Conservation (phyloP, 2,329 filamentous ascomycete species). For the Plenodomus lindquistii region DNA sequence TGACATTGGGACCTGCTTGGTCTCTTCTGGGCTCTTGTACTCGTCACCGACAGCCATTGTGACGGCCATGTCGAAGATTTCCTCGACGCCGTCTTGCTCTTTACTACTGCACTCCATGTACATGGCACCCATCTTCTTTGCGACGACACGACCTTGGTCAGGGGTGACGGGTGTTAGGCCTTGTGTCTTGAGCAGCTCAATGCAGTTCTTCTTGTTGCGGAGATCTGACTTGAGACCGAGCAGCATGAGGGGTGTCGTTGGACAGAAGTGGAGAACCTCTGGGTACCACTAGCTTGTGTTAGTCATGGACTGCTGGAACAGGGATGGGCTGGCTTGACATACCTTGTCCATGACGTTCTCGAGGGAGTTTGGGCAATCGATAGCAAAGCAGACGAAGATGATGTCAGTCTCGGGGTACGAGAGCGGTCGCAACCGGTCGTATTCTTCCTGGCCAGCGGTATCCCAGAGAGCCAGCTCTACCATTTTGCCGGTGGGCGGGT, state of each 20-base stretch:
- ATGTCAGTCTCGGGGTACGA: slow-evolving; percentile 98
- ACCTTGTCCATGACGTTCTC: slow-evolving; percentile 99
- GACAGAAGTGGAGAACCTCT: slow-evolving; percentile 98
- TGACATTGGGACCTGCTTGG: slow-evolving; percentile 14
- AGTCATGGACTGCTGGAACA: too few species aligned
- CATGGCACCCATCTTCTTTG: slow-evolving; percentile 88
- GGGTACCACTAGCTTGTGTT: slow-evolving; percentile 83
- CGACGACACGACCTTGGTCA: slow-evolving; percentile 85
- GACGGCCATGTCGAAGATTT: slow-evolving; percentile 92
- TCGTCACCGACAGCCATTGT: slow-evolving; percentile 83
- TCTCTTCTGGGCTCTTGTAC: slow-evolving; percentile 36
- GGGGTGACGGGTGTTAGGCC: slow-evolving; percentile 92
- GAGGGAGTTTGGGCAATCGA: slow-evolving; percentile 96
- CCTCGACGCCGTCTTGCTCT: slow-evolving; percentile 93
- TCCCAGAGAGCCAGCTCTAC: slow-evolving; percentile 98
- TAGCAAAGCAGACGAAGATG: slow-evolving; percentile 98
- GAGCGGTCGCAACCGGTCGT: slow-evolving; percentile 90
- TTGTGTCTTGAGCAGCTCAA: slow-evolving; percentile 98
- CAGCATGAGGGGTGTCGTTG: slow-evolving; percentile 92
- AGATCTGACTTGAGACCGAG: slow-evolving; percentile 97
- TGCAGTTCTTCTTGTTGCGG: slow-evolving; percentile 91
- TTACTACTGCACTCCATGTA: slow-evolving; percentile 99
- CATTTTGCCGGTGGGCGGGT: slow-evolving; percentile 85
- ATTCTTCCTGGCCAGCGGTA: slow-evolving; percentile 97
- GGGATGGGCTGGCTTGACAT: slow-evolving; percentile 29